A percentile compares a stretch with the other conserved stretches of the same genome.
Evolutionary conservation across 2,329 filamentous ascomycete genomes (phyloP).

Genomic region (Penicillium corylophilum): DNA sequence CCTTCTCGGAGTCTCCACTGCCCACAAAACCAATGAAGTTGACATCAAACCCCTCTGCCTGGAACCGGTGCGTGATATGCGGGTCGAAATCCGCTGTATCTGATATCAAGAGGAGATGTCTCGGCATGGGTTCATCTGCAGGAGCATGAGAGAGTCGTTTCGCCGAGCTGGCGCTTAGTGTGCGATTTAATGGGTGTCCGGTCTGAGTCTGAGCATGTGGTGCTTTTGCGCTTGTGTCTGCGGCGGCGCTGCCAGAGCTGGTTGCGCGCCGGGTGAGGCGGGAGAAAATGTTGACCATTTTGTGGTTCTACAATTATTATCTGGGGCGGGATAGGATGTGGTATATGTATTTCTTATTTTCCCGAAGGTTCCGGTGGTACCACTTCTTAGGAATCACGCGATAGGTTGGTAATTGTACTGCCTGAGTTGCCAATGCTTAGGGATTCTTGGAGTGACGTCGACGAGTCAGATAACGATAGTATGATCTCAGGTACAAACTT

Average conservation of each 20-base stretch:
- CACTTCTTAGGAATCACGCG: conserved; percentile 9
- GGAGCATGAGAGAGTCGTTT: conserved; percentile 12
- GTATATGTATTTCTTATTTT: neutral
- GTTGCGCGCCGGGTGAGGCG: conserved; percentile 18
- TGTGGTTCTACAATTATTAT: neutral
- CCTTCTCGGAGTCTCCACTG: conserved; percentile 40
- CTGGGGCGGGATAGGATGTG: neutral
- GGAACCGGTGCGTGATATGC: conserved; percentile 52
- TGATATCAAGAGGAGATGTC: conserved; percentile 33
- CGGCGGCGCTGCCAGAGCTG: conserved; percentile 8
- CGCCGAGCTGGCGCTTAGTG: conserved; percentile 13
- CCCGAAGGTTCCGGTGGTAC: neutral
- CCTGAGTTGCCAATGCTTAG: conserved; percentile 14
- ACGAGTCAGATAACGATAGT: conserved; percentile 15
- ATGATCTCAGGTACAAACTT: neutral
- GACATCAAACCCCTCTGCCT: conserved; percentile 58
- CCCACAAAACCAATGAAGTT: conserved; percentile 52
- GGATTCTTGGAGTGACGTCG: conserved; percentile 17
- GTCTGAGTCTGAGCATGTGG: neutral
- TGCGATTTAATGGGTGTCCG: conserved; percentile 12
- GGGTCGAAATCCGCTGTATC: conserved; percentile 50
- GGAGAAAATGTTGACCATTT: conserved; percentile 23
- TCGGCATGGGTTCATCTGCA: conserved; percentile 14
- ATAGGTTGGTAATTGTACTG: conserved; percentile 10
- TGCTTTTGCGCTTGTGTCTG: conserved; percentile 2